Conservation (phyloP, 1,139 yeast species). For the Cylindricascospora bacillispora region DNA sequence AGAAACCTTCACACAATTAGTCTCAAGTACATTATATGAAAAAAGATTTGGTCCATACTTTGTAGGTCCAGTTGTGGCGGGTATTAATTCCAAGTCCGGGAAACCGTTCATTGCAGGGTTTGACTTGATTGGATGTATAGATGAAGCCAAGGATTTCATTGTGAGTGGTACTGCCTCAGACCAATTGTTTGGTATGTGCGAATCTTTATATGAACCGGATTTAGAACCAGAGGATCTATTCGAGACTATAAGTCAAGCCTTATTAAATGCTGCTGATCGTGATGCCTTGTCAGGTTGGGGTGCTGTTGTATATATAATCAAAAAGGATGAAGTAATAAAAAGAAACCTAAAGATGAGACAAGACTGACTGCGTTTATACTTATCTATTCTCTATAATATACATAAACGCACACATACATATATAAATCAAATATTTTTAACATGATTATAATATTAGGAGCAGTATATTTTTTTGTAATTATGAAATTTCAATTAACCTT, state of each 20-base stretch:
- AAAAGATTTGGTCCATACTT: conserved; percentile 94
- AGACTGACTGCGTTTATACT: conserved; percentile 37
- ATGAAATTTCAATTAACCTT: too few species aligned
- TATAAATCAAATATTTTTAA: conserved; percentile 1
- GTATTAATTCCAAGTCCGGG: conserved; percentile 66
- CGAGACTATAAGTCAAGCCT: conserved; percentile 90
- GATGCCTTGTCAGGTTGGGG: conserved; percentile 99
- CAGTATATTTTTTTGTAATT: too few species aligned
- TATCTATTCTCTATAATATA: neutral
- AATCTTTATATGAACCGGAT: conserved; percentile 86
- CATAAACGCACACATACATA: neutral
- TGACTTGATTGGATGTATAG: conserved; percentile 94
- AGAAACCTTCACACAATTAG: conserved; percentile 81
- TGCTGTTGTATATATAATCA: conserved; percentile 82
- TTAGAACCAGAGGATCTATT: conserved; percentile 91
- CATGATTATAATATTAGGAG: conserved; percentile 1
- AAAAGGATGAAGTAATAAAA: conserved; percentile 83
- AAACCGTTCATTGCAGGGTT: conserved; percentile 92
- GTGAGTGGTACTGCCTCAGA: conserved; percentile 97
- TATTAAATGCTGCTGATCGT: conserved; percentile 91
- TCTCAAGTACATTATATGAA: conserved; percentile 80
- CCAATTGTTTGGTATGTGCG: conserved; percentile 97
- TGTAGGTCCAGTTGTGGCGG: conserved; percentile 94
- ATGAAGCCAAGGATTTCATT: conserved; percentile 85
- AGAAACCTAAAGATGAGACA: conserved; percentile 88